Evolutionary conservation across 225 moss, liverwort and hornwort species (phyloP), one percentile per base, ranked within the genome.

Genomic region (Pseudoscleropodium purum): DNA sequence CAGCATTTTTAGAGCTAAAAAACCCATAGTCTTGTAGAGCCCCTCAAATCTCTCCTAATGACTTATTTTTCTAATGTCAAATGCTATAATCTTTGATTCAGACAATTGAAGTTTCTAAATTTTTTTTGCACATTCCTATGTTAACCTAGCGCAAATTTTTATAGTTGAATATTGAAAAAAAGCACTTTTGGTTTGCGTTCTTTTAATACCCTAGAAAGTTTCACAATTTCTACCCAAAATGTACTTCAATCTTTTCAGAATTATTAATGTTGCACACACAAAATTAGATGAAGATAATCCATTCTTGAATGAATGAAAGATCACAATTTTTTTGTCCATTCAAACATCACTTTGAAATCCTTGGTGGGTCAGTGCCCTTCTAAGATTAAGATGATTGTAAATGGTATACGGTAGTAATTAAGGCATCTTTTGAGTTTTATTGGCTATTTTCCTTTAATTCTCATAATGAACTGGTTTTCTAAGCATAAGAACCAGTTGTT

Each of bases 31-130:
- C n/a, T n/a, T n/a, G n/a, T n/a, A n/a, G n/a, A n/a, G n/a, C n/a
- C n/a, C n/a, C n/a, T n/a, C n/a, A n/a, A n/a, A n/a, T n/a, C n/a
- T n/a, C n/a, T n/a, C n/a, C n/a, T n/a, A n/a, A n/a, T n/a, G n/a
- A 33, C 17, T 34, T 19, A 10, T 66, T 36, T 6, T 41, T 72
- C 27, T 72, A 41, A 26, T 15, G 26, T 72, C 15, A 41, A 72
- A 15, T 1, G 2, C 41, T 14, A 15, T 26, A 27, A 72, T 41
- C 23, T n/a, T 7, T n/a, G 6, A 37, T 23, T 68, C 6, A 4
- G 56, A 21, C 2, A 3, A 6, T 68, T 4, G 13, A 23, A 21
- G 9, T n/a, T 68, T 7, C 0, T 21, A 1, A 37, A 4, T 0
- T 20, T 20, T 37, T 68, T 13, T 4, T 2, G 13, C 13, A 23